Evolutionary conservation across 2,329 filamentous ascomycete species (phyloP).

Genomic region (Dryadomyces quercus-mongolicae): DNA sequence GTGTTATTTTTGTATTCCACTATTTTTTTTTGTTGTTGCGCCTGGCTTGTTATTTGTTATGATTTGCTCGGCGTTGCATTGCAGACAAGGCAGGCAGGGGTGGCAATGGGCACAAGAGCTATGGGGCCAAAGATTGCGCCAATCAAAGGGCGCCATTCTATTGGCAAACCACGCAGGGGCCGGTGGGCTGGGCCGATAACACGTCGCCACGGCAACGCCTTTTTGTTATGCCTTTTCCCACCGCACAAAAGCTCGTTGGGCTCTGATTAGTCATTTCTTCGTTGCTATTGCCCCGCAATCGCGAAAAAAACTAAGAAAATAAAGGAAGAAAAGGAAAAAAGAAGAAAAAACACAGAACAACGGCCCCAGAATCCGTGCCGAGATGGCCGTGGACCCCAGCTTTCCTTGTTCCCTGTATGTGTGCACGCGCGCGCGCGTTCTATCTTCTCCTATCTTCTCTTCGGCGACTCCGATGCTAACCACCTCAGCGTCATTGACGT

Average conservation of each 20-base stretch:
- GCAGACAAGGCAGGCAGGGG: constrained; percentile 1
- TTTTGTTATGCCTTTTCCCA: background rate
- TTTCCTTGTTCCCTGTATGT: constrained; percentile 56
- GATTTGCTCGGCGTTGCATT: background rate
- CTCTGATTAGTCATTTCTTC: background rate
- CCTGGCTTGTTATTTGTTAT: constrained; percentile 2
- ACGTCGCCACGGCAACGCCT: constrained; percentile 11
- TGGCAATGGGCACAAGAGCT: background rate
- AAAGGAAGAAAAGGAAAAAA: background rate
- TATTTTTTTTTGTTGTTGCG: background rate
- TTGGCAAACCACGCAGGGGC: constrained; percentile 6
- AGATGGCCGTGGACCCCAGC: constrained; percentile 30
- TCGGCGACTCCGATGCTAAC: constrained; percentile 5
- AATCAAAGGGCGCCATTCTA: constrained; percentile 4
- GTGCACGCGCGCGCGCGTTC: no score
- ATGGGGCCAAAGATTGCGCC: constrained; percentile 1
- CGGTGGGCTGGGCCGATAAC: background rate
- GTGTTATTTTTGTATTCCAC: background rate
- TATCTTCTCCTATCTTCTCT: background rate
- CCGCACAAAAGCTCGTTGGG: no score
- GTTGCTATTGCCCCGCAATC: background rate
- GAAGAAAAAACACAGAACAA: background rate
- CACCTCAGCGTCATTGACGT: constrained; percentile 50
- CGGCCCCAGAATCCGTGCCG: constrained; percentile 15
- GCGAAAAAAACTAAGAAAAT: background rate